Base-by-base conservation (phyloP, 148 eudicot species). In the Polygonum maritimum region DNA sequence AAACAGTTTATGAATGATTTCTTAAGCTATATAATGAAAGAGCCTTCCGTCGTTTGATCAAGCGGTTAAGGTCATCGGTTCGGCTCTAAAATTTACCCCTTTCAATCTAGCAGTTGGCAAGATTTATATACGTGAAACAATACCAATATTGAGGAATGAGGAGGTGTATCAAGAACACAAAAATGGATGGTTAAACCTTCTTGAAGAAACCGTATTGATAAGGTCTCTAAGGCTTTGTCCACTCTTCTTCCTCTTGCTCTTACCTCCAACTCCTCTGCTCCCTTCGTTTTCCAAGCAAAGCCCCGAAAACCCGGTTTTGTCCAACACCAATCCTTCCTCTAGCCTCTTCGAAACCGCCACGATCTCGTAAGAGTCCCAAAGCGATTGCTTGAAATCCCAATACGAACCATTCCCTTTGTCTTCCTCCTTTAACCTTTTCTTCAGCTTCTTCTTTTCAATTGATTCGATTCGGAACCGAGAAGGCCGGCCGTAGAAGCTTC, bases 311-410 rank as follows among this genome's bases (percentile, higher is more conserved):
- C 44, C 71, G 62, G 78, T 80, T 49, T 78, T 47, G 6, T 85
- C 88, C 78, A 91, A 77, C 5, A 84, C 80, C 19, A 95, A 55
- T n/a, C 91, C 88, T 0, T 76, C 62, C 38, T 95, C 98, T 55
- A 95, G 63, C 74, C 70, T 89, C 70, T 83, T 95, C 0, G 96
- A 90, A 63, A 92, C 84, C 1, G 90, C 71, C 65, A 90, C 87
- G 41, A 95, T 85, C 81, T 95, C 98, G 39, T 88, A 92, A 8
- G 96, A 81, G 71, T 95, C 98, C 97, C 89, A 89, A 1, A 95
- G 80, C 0, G 98, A 90, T 41, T 90, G 87, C 15, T 79, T 70
- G 67, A 94, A 94, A 71, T 88, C 86, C 98, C 98, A 91, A 11
- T 79, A 60, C 0, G 44, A 77, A 71, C 21, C 21, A 36, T 6